Percentiles rank a stretch among this genome's conserved stretches.
phyloP scores from a whole-genome alignment of 768 basidiomycete species.

The Xanthoconium stramineum region DNA sequence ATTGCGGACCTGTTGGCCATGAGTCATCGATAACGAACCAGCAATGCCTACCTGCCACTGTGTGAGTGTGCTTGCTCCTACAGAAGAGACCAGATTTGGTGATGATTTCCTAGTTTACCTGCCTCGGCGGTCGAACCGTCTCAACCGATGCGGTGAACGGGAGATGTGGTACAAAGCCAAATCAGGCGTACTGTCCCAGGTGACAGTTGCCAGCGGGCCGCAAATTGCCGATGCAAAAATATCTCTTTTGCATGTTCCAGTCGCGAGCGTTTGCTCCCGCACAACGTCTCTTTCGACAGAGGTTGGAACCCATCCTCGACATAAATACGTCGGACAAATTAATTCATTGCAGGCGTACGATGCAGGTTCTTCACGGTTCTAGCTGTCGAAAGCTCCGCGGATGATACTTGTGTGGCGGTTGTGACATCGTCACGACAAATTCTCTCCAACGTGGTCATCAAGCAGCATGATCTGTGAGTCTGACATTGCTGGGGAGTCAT shows the following conservation, averaged over 20 bases:
- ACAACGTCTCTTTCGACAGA: neutral
- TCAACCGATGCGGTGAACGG: too few species aligned
- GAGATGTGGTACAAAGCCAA: too few species aligned
- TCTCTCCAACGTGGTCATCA: conserved; percentile 82
- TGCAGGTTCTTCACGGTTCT: conserved; percentile 55
- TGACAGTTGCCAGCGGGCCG: conserved; percentile 15
- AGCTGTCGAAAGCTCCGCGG: conserved; percentile 84
- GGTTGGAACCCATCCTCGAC: neutral
- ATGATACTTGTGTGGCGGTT: conserved; percentile 91
- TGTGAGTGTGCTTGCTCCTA: too few species aligned
- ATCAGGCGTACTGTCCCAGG: too few species aligned
- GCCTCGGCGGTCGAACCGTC: too few species aligned
- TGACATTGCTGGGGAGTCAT: neutral
- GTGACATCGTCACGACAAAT: conserved; percentile 68
- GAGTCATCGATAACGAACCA: too few species aligned
- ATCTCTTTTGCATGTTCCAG: too few species aligned
- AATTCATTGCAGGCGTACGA: neutral
- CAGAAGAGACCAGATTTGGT: too few species aligned
- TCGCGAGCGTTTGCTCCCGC: neutral
- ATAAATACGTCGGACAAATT: neutral
- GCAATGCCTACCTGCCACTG: too few species aligned
- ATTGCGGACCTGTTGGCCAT: too few species aligned
- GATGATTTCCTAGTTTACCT: too few species aligned
- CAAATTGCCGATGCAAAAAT: neutral
- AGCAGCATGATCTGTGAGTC: conserved; percentile 66